Conservation (phyloP, 2,329 filamentous ascomycete species). For the Metarhizium guizhouense region DNA sequence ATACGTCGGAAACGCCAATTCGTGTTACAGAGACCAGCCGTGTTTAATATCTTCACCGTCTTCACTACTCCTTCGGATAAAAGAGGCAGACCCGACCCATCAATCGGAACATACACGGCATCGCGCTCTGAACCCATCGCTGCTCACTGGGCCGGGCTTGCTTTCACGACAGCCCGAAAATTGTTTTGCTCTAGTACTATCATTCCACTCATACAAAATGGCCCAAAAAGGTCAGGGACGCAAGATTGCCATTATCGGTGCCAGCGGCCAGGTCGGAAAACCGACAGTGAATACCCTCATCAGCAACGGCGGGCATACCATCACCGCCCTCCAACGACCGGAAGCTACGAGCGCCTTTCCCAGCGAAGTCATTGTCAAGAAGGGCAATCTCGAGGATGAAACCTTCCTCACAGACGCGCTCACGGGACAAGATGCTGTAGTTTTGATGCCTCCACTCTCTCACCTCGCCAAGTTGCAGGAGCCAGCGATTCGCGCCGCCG, state of each 20-base stretch:
- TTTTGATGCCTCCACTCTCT: slow-evolving; percentile 14
- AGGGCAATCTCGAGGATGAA: slow-evolving; percentile 38
- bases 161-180: background rate
- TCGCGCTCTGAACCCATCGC: no score
- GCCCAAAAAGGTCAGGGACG: slow-evolving; percentile 8
- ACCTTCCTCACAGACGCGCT: slow-evolving; percentile 19
- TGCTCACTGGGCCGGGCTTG: background rate
- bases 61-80: no score
- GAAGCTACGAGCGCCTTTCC: slow-evolving; percentile 32
- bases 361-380: slow-evolving; percentile 25
- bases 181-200: no score
- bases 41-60: no score
- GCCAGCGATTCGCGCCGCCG: slow-evolving; percentile 22
- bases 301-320: slow-evolving; percentile 32
- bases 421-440: slow-evolving; percentile 23
- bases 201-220: background rate
- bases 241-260: slow-evolving; percentile 20
- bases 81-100: no score
- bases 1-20: background rate
- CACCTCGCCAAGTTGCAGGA: slow-evolving; percentile 14
- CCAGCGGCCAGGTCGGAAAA: slow-evolving; percentile 29
- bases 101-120: no score
- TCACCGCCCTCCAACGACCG: slow-evolving; percentile 40
- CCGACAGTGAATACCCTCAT: slow-evolving; percentile 29
- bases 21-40: background rate